Evolutionary conservation across 371 early-diverging fungal genomes (phyloP), one percentile per base, ranked within the genome.

Genomic region (Mucor irregularis): DNA sequence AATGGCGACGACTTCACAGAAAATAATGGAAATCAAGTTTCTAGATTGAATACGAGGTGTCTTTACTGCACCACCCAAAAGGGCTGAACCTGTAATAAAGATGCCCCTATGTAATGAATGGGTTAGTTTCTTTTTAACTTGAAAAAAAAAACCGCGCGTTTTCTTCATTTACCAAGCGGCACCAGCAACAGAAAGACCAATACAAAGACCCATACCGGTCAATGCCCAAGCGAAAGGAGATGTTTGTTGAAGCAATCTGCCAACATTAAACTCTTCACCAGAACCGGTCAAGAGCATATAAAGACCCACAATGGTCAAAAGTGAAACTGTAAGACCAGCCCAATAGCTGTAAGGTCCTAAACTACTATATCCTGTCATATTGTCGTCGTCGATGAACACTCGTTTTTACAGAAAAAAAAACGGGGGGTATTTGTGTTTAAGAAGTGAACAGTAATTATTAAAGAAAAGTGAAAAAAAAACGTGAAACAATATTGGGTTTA

Each of bases 1-100:
- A 62, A 98, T 98, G 58, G 97, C 98, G 8, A 98, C 98, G 58
- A 95, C 98, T 80, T 98, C 98, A 79, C 97, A 98, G 66, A 98
- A 97, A 75, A 97, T 96, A 57, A 98, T 93, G 59, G 93, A 86
- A 78, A 98, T 96, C 59, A 98, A 82, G 81, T 97, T 98, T 79
- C 96, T 92, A 19, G 96, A 96, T 52, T 90, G 86, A 62, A 98
- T 96, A 38, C 97, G 86, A 54, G 97, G 99, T 4, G 94, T 86
- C 57, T 85, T 82, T 56, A 98, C 95, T 8, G 93, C 95, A 48
- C 85, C 97, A 68, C 97, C 99, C 26, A 97, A 76, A 24, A 98
- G 80, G 53, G 88, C 87, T 24, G 93, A 80, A 22, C 97, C 99
- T 19, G 94, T 91, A 56, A 93, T 87, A 62, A 90, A 96, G 51